Percentiles rank a stretch among this genome's conserved stretches.
Conservation (phyloP, 2,329 filamentous ascomycete species). For the Colletotrichum sp. region DNA sequence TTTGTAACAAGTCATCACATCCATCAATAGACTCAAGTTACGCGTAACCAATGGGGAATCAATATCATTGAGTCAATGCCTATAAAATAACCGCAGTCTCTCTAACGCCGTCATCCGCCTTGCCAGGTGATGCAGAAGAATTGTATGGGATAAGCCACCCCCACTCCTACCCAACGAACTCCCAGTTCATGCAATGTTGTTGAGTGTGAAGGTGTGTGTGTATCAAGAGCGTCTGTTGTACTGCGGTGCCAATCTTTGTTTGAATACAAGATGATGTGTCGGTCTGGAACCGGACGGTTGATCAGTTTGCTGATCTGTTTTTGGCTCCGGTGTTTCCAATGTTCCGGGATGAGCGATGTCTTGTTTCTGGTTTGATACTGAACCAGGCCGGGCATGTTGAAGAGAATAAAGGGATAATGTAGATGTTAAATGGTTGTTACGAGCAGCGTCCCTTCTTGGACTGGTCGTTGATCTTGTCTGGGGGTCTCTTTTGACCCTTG, state of each 20-base stretch:
- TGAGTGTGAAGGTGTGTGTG: not conserved
- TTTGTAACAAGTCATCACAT: not conserved
- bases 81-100: slow-evolving; percentile 14
- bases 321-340: not conserved
- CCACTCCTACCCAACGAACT: slow-evolving; percentile 4
- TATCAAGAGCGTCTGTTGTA: not conserved
- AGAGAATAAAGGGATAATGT: not conserved
- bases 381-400: not conserved
- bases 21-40: not conserved
- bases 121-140: slow-evolving; percentile 20
- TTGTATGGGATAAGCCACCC: not conserved
- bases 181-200: slow-evolving; percentile 19
- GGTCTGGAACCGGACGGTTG: not conserved
- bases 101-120: slow-evolving; percentile 19
- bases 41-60: not conserved
- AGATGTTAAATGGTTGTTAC: not conserved
- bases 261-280: slow-evolving; percentile 2
- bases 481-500: not conserved
- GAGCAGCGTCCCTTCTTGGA: not conserved
- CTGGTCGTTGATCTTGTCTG: not conserved
- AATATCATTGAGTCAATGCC: slow-evolving; percentile 18
- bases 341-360: not conserved
- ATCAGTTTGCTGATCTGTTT: not conserved
- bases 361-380: not conserved
- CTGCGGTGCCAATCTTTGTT: not conserved